These are phyloP conservation scores for Auricularia heimuer DNA, from an alignment of 768 basidiomycete species.

Conservation along the genomic window DNA sequence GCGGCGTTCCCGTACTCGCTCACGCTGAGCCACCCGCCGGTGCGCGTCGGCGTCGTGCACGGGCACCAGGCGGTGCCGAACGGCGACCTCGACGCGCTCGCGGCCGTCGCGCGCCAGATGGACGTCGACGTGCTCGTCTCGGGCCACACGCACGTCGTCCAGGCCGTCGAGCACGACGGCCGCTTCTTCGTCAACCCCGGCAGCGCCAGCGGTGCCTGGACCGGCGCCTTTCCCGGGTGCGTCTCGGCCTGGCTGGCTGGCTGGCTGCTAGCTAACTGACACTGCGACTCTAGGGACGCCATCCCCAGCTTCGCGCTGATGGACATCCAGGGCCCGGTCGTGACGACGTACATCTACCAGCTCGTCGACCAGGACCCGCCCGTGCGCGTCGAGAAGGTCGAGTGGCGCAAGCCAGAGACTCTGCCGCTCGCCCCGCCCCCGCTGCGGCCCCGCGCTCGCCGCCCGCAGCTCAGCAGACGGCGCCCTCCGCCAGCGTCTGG, in stretches of 20 bases:
- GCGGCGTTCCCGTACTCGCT: constrained; percentile 73
- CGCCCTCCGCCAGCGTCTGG: too few species aligned
- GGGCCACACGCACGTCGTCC: constrained; percentile 82
- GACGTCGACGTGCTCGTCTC: constrained; percentile 70
- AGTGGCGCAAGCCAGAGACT: constrained; percentile 1
- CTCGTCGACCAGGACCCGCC: constrained; percentile 71
- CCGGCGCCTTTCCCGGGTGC: constrained; percentile 60
- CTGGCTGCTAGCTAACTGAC: neutral
- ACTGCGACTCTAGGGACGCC: constrained; percentile 47
- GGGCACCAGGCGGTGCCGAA: constrained; percentile 90
- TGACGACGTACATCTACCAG: constrained; percentile 96
- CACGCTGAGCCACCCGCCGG: constrained; percentile 71
- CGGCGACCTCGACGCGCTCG: constrained; percentile 49
- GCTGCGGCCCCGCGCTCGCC: neutral
- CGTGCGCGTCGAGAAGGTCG: constrained; percentile 82
- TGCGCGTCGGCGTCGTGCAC: constrained; percentile 87
- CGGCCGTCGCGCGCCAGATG: constrained; percentile 35
- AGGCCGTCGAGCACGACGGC: constrained; percentile 84
- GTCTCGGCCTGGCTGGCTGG: constrained; percentile 12
- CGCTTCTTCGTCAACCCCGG: constrained; percentile 96
- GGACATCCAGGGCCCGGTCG: constrained; percentile 95
- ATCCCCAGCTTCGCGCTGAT: constrained; percentile 93
- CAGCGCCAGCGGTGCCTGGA: constrained; percentile 91
- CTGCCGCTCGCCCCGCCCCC: neutral
- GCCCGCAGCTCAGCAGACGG: too few species aligned